Evolutionary conservation across 75 land plant species (phyloP).

Genomic region (Picea sitchensis): DNA sequence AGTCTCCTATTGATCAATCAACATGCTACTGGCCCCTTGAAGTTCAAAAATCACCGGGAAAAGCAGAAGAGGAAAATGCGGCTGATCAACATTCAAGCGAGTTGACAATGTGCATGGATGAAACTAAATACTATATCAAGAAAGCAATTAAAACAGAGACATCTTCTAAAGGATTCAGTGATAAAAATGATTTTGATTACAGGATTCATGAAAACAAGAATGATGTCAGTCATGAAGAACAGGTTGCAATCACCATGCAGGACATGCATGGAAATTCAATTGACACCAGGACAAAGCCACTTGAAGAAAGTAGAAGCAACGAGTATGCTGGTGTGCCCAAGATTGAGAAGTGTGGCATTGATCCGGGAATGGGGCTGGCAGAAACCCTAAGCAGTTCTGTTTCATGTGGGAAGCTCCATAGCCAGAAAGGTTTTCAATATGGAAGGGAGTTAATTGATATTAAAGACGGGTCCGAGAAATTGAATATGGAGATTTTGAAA

Average conservation of each 20-base stretch:
- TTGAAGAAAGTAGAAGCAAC: background rate
- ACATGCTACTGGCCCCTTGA: background rate
- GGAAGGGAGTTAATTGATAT: background rate
- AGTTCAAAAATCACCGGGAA: background rate
- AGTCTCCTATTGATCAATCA: background rate
- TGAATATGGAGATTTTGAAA: background rate
- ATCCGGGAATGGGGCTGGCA: background rate
- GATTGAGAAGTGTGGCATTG: background rate
- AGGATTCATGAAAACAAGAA: background rate
- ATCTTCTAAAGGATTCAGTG: background rate
- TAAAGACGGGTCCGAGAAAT: background rate
- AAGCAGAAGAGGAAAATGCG: background rate
- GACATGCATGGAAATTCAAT: background rate
- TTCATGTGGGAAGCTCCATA: background rate
- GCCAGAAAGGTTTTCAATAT: background rate
- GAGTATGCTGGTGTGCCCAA: background rate
- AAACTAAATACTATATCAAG: background rate
- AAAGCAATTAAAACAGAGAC: background rate
- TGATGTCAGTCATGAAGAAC: background rate
- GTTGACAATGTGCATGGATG: background rate
- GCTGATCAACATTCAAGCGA: background rate
- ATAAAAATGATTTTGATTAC: background rate
- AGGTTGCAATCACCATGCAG: background rate
- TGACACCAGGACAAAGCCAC: background rate
- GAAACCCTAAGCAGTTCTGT: background rate